Evolutionary conservation across 2,329 filamentous ascomycete species (phyloP).

Genomic region (Rasamsonia emersonii): DNA sequence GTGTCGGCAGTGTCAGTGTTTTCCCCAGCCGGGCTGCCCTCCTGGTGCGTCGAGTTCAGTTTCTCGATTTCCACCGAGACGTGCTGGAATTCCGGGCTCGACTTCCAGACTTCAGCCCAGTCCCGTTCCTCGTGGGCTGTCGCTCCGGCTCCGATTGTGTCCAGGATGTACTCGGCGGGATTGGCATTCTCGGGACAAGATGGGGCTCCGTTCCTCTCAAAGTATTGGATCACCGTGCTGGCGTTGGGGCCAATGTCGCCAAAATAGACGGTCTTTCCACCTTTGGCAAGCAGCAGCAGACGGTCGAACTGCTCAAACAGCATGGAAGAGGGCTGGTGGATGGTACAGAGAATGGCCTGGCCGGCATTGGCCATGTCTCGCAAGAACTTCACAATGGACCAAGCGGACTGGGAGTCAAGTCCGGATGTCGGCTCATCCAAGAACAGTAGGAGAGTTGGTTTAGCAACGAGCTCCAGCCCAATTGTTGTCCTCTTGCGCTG

Average conservation of each 20-base stretch:
- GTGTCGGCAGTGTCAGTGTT: slow-evolving; percentile 29
- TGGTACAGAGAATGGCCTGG: slow-evolving; percentile 49
- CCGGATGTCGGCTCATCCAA: slow-evolving; percentile 54
- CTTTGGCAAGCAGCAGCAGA: slow-evolving; percentile 66
- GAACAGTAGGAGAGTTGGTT: slow-evolving; percentile 52
- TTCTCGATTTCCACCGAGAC: slow-evolving; percentile 47
- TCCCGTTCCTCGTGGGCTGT: slow-evolving; percentile 52
- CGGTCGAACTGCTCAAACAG: slow-evolving; percentile 57
- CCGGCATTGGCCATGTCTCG: slow-evolving; percentile 49
- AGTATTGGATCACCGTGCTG: slow-evolving; percentile 60
- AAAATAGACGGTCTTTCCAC: slow-evolving; percentile 73
- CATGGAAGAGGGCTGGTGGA: slow-evolving; percentile 48
- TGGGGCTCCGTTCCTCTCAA: slow-evolving; percentile 61
- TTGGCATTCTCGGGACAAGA: slow-evolving; percentile 61
- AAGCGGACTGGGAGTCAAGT: slow-evolving; percentile 56
- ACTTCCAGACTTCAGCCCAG: slow-evolving; percentile 54
- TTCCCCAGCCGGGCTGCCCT: slow-evolving; percentile 18
- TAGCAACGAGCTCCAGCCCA: slow-evolving; percentile 51
- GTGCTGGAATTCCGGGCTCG: slow-evolving; percentile 45
- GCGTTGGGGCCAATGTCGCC: slow-evolving; percentile 68
- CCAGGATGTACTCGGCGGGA: slow-evolving; percentile 54
- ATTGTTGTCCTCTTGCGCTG: slow-evolving; percentile 56
- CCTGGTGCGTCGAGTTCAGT: slow-evolving; percentile 34
- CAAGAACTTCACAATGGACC: slow-evolving; percentile 55
- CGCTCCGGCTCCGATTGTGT: slow-evolving; percentile 47